A percentile compares a stretch with the other conserved stretches of the same genome.
Conservation (phyloP, 371 early-diverging fungal genomes). For the Mortierella sp. region DNA sequence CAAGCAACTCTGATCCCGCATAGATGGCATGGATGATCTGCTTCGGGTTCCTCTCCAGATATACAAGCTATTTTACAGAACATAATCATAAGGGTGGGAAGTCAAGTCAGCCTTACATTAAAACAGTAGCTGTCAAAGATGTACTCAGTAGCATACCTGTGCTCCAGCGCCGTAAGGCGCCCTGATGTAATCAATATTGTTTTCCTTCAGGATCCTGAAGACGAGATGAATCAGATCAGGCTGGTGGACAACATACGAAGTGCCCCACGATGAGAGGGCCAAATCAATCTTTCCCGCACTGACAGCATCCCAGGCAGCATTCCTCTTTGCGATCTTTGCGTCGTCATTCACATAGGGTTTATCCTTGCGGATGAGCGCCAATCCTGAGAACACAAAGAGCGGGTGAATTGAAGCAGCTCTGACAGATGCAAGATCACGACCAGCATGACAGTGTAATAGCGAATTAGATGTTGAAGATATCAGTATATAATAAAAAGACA, state of each 20-base stretch:
- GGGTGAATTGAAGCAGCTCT: slow-evolving; percentile 74
- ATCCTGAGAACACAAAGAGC: slow-evolving; percentile 83
- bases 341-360: slow-evolving; percentile 77
- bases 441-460: no score
- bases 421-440: no score
- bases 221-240: slow-evolving; percentile 76
- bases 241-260: slow-evolving; percentile 62
- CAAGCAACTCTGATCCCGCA: slow-evolving; percentile 78
- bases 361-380: slow-evolving; percentile 78
- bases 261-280: slow-evolving; percentile 70
- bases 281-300: slow-evolving; percentile 70
- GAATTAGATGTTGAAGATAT: no score
- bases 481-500: no score
- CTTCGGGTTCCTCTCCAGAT: slow-evolving; percentile 76
- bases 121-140: neutral
- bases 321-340: slow-evolving; percentile 69
- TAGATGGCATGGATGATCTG: slow-evolving; percentile 79
- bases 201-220: slow-evolving; percentile 74
- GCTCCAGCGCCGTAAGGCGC: slow-evolving; percentile 88
- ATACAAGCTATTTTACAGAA: slow-evolving; percentile 77
- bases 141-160: slow-evolving; percentile 64
- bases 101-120: neutral
- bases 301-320: slow-evolving; percentile 80
- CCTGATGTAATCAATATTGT: slow-evolving; percentile 78
- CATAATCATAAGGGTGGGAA: neutral